These are phyloP conservation scores for Fusarium sp. DNA, from an alignment of 2,329 filamentous ascomycete genomes.

Conservation along the genomic window DNA sequence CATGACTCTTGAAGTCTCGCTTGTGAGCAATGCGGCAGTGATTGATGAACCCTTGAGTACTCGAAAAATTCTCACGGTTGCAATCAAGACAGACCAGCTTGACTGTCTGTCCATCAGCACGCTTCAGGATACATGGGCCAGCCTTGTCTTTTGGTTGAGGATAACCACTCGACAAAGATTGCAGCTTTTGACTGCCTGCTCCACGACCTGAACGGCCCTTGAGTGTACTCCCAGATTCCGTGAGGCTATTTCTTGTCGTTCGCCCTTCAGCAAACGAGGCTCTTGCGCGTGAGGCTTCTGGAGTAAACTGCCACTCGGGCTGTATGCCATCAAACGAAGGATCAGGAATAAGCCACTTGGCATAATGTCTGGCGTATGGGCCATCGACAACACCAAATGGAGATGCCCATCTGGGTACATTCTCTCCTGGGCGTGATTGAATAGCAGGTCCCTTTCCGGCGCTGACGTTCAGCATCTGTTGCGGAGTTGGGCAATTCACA, in stretches of 20 bases:
- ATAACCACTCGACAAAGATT: slow-evolving; percentile 77
- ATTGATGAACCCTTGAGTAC: slow-evolving; percentile 99
- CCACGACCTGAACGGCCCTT: slow-evolving; percentile 64
- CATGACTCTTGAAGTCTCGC: slow-evolving; percentile 93
- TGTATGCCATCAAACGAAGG: slow-evolving; percentile 81
- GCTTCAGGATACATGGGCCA: slow-evolving; percentile 85
- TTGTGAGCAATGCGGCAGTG: slow-evolving; percentile 97
- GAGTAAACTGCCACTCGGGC: slow-evolving; percentile 57
- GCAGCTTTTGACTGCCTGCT: slow-evolving; percentile 69
- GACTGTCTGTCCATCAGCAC: slow-evolving; percentile 85
- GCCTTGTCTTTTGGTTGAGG: slow-evolving; percentile 81
- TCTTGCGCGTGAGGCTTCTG: slow-evolving; percentile 57
- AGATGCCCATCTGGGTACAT: slow-evolving; percentile 80
- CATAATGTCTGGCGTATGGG: slow-evolving; percentile 93
- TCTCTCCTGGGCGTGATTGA: slow-evolving; percentile 68
- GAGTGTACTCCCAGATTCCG: slow-evolving; percentile 53
- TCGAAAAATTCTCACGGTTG: slow-evolving; percentile 90
- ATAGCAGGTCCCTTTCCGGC: slow-evolving; percentile 79
- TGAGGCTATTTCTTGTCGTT: slow-evolving; percentile 79
- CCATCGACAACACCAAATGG: slow-evolving; percentile 93
- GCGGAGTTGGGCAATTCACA: slow-evolving; percentile 72
- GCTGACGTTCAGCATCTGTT: slow-evolving; percentile 76
- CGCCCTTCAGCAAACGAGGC: slow-evolving; percentile 72
- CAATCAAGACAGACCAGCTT: slow-evolving; percentile 93
- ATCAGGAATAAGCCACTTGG: slow-evolving; percentile 94